Conservation (phyloP, 1,139 yeast species). For the Suhomyces panamericanus region DNA sequence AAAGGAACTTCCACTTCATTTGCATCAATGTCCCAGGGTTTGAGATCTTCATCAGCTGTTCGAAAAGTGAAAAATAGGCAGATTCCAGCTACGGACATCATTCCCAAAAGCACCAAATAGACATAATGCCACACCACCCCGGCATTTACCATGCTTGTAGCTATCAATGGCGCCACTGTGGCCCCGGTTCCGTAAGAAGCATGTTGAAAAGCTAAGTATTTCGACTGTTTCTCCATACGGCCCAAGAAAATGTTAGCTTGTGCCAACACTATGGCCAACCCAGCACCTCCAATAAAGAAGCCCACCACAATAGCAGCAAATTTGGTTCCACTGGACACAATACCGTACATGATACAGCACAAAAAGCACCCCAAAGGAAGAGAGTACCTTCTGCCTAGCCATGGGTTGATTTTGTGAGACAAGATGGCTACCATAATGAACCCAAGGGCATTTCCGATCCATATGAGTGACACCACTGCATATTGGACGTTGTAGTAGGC, state of each 20-base stretch:
- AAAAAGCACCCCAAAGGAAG: constrained; percentile 36
- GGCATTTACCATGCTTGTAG: constrained; percentile 50
- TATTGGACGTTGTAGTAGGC: constrained; percentile 35
- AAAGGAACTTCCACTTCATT: background rate
- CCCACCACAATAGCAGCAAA: constrained; percentile 50
- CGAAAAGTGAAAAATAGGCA: constrained; percentile 38
- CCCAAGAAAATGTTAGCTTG: constrained; percentile 60
- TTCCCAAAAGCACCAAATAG: constrained; percentile 49
- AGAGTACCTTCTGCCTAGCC: constrained; percentile 42
- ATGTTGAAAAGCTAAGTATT: constrained; percentile 54
- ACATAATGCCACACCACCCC: constrained; percentile 56
- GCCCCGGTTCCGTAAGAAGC: constrained; percentile 68
- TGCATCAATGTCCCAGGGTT: constrained; percentile 14
- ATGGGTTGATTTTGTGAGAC: constrained; percentile 40
- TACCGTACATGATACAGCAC: constrained; percentile 39
- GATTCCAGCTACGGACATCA: constrained; percentile 29
- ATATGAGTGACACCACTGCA: constrained; percentile 43
- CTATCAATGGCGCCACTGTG: constrained; percentile 57
- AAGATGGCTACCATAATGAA: constrained; percentile 44
- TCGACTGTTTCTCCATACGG: constrained; percentile 48
- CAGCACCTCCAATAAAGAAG: constrained; percentile 61
- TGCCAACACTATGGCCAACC: constrained; percentile 55
- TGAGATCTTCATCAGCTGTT: constrained; percentile 37
- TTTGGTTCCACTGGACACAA: constrained; percentile 38
- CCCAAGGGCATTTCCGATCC: constrained; percentile 49